A percentile compares a stretch with the other conserved stretches of the same genome.
Evolutionary conservation across 805 yeast species (phyloP).

Genomic region (Clavispora fructus): DNA sequence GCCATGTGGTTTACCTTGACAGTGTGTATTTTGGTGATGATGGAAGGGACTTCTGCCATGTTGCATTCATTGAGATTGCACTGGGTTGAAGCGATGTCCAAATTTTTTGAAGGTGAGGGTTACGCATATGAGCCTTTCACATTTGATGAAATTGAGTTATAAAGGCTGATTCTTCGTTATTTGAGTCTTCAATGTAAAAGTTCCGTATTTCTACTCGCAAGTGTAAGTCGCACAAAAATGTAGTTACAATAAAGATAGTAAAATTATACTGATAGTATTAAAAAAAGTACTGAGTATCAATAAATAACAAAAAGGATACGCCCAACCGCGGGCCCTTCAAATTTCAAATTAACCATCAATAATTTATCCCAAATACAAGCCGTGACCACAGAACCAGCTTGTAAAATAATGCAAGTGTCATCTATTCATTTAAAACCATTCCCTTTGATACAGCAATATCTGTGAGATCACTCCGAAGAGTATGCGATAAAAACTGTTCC

Average conservation of each 20-base stretch:
- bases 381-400: background rate
- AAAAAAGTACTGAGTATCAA: background rate
- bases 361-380: background rate
- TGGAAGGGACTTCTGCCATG: conserved; percentile 88
- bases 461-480: conserved; percentile 23
- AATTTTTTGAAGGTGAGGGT: conserved; percentile 76
- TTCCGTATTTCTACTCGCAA: no score
- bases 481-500: conserved; percentile 15
- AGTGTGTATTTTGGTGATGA: conserved; percentile 61
- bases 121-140: conserved; percentile 60
- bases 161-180: background rate
- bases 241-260: no score
- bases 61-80: conserved; percentile 70
- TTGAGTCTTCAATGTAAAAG: no score
- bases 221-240: no score
- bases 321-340: background rate
- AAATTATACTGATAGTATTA: no score
- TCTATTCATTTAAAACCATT: conserved; percentile 23
- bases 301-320: background rate
- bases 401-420: background rate
- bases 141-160: conserved; percentile 25
- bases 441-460: conserved; percentile 30
- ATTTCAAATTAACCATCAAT: background rate
- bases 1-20: conserved; percentile 75
- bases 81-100: conserved; percentile 82